Conservation (phyloP, 495 filamentous ascomycete genomes). For the Amphirosellinia nigrospora region DNA sequence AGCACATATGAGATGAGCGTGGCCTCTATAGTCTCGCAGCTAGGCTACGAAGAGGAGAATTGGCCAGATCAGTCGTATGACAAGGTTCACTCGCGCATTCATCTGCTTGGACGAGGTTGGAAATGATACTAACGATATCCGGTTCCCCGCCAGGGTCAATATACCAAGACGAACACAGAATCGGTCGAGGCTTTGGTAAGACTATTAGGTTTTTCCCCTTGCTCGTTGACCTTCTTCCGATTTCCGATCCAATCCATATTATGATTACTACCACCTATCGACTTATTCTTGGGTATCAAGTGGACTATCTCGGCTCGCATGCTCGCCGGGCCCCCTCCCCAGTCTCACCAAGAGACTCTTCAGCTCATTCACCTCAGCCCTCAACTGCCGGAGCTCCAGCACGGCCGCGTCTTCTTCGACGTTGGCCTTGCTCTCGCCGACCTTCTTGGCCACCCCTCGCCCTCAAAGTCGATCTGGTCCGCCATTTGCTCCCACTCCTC, state of each 20-base stretch:
- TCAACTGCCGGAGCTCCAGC: conserved; percentile 70
- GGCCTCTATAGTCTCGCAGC: no score
- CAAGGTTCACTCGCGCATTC: no score
- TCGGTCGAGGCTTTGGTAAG: no score
- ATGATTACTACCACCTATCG: neutral
- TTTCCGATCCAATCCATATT: neutral
- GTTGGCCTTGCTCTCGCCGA: conserved; percentile 75
- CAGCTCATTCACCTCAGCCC: conserved; percentile 70
- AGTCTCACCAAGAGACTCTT: conserved; percentile 46
- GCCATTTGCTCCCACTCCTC: conserved; percentile 94
- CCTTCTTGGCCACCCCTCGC: conserved; percentile 80
- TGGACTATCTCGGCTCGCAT: neutral
- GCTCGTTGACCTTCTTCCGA: no score
- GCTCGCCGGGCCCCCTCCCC: conserved; percentile 18
- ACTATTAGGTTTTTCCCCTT: no score
- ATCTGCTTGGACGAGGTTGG: no score
- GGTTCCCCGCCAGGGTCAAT: no score
- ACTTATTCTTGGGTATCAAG: neutral
- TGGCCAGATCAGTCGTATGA: no score
- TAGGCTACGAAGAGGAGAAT: no score
- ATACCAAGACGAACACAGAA: no score
- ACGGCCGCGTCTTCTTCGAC: conserved; percentile 73
- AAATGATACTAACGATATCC: no score
- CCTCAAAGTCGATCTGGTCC: conserved; percentile 73
- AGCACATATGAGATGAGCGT: no score